phyloP scores from a whole-genome alignment of 2,329 filamentous ascomycete species.

The Magnaporthiopsis rhizophila region DNA sequence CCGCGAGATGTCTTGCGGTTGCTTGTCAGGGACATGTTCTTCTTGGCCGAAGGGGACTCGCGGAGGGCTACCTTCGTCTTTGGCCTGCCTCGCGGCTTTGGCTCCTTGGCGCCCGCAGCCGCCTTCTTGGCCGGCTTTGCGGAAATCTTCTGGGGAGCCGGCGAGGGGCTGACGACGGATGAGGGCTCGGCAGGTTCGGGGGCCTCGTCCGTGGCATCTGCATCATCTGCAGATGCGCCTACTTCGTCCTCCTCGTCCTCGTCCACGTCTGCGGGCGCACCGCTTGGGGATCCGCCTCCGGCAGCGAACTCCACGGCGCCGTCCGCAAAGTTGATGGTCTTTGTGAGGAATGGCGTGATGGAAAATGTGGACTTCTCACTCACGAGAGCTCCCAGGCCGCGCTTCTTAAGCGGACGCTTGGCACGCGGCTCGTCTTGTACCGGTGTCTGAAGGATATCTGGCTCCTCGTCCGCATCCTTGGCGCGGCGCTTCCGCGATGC shows the following conservation, averaged over 20 bases:
- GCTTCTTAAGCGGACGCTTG: conserved; percentile 45
- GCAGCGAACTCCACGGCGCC: conserved; percentile 19
- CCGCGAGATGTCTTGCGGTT: conserved; percentile 19
- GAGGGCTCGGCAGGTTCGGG: neutral
- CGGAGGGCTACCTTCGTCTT: conserved; percentile 21
- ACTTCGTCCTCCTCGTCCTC: conserved; percentile 11
- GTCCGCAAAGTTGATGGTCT: conserved; percentile 42
- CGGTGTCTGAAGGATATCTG: conserved; percentile 36
- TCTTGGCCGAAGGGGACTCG: conserved; percentile 8
- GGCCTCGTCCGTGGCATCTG: conserved; percentile 6
- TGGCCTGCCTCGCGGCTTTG: conserved; percentile 36
- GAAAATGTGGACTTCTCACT: conserved; percentile 88
- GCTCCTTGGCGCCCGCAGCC: conserved; percentile 11
- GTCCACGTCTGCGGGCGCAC: conserved; percentile 10
- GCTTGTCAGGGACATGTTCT: conserved; percentile 21
- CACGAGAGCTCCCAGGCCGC: conserved; percentile 46
- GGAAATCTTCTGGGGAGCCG: conserved; percentile 1
- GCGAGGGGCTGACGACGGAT: conserved; percentile 1
- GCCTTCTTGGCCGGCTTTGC: conserved; percentile 12
- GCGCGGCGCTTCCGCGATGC: conserved; percentile 36
- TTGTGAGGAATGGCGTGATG: conserved; percentile 87
- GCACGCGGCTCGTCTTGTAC: conserved; percentile 26
- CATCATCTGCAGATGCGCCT: neutral
- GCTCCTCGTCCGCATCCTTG: conserved; percentile 31
- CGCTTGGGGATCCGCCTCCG: conserved; percentile 7